Conservation (phyloP, 2,329 filamentous ascomycete species). For the Lithohypha guttulata region DNA sequence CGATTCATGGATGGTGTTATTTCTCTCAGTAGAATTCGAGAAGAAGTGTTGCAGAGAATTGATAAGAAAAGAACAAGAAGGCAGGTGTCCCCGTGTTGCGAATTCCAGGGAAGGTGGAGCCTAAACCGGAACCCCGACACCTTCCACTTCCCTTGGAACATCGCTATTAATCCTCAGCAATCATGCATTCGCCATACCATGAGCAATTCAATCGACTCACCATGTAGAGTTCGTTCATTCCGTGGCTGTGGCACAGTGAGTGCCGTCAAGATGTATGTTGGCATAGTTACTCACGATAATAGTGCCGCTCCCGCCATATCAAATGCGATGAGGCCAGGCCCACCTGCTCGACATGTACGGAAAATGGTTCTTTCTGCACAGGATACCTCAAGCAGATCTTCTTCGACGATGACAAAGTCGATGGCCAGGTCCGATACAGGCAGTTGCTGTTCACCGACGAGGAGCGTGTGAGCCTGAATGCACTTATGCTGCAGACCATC, state of each 20-base stretch:
- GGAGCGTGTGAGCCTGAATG: conserved; percentile 28
- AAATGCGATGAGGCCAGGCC: conserved; percentile 38
- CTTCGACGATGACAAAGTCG: conserved; percentile 24
- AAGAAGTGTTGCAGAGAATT: too few relatives aligned
- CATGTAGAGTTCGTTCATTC: conserved; percentile 9
- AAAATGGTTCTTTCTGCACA: conserved; percentile 28
- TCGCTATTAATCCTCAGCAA: too few relatives aligned
- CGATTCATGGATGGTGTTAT: too few relatives aligned
- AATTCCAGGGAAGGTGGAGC: too few relatives aligned
- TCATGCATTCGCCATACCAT: background rate
- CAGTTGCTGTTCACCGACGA: conserved; percentile 35
- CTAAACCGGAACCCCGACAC: too few relatives aligned
- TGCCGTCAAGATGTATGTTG: background rate
- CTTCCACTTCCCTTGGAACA: too few relatives aligned
- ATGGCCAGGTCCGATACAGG: conserved; percentile 26
- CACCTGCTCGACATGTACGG: conserved; percentile 29
- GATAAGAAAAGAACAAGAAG: too few relatives aligned
- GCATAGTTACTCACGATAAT: background rate
- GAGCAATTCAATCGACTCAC: background rate
- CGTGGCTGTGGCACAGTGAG: conserved; percentile 13
- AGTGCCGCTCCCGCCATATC: conserved; percentile 33
- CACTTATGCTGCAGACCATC: conserved; percentile 27
- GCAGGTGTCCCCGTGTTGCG: too few relatives aligned
- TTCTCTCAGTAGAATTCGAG: too few relatives aligned
- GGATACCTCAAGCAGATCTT: conserved; percentile 33